Base-by-base conservation (phyloP, 2,329 filamentous ascomycete species). In the Cordyceps farinosa region DNA sequence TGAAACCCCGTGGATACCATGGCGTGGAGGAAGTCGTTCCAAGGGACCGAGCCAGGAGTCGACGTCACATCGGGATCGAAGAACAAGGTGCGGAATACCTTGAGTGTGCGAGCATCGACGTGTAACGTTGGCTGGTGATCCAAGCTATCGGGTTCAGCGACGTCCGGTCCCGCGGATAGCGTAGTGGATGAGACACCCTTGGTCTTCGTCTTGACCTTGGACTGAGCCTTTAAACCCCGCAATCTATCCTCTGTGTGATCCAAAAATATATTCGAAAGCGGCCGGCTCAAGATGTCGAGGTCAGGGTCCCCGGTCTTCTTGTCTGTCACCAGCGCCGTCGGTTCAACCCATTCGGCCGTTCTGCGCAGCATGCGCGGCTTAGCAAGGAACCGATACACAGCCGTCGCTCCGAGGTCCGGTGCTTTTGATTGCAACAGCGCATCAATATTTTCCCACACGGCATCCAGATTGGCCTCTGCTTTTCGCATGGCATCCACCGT, bases 21-120 rank as follows among this genome's bases (percentile, higher is more conserved):
- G 0, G 83, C 82, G 62, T 81, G 77, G 0, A 86, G 67, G 59
- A 86, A 83, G 58, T 86, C 83, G 1, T 68, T 73, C 84, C 83
- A 87, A 0, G 75, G 54, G 0, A 87, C 67, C 64, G 85, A 83
- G 2, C 81, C 80, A 0, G 79, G 77, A 0, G 75, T 71, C 0
- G 79, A 75, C 0, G 69, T 75, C 0, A 69, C 63, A 0, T 60
- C 62, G 0, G 75, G 72, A 62, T 76, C 69, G 75, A 75, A 63
- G 79, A 84, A 75, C 75, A 86, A 52, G 65, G 63, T 70, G 0
- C 73, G 67, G 62, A 78, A 78, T 4, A 75, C 73, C 51, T 75
- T 77, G 29, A 75, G 64, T 0, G 74, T 68, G 2, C 74, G 69
- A 2, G 68, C 45, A 29, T 77, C 73, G 10, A 78, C 72, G 3